Conservation (phyloP, 2,329 filamentous ascomycete species). For the Scytalidium sp. region DNA sequence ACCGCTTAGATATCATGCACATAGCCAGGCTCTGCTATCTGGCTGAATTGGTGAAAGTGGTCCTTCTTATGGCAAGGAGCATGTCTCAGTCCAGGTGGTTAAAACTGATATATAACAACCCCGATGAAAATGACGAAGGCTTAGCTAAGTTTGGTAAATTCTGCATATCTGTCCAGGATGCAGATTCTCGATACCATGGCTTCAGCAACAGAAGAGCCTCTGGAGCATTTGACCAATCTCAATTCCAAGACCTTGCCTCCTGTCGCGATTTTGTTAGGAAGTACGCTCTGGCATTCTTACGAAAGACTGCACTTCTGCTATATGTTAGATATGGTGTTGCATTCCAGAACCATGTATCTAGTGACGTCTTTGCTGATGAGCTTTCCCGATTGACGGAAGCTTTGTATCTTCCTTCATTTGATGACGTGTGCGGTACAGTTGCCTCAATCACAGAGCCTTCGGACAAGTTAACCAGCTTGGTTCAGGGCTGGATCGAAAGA, state of each 20-base stretch:
- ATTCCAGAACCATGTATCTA: conserved; percentile 68
- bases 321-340: conserved; percentile 88
- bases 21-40: conserved; percentile 84
- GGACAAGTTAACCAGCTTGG: conserved; percentile 36
- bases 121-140: conserved; percentile 3
- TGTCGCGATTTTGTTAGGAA: conserved; percentile 65
- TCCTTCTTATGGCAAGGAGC: conserved; percentile 56
- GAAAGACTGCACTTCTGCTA: conserved; percentile 80
- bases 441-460: conserved; percentile 16
- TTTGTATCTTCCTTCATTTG: conserved; percentile 73
- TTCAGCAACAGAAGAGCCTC: conserved; percentile 16
- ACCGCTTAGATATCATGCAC: conserved; percentile 73
- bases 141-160: conserved; percentile 20
- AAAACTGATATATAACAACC: conserved; percentile 13
- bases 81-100: conserved; percentile 49
- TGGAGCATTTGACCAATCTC: conserved; percentile 52
- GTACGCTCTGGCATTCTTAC: conserved; percentile 86
- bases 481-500: conserved; percentile 66
- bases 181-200: conserved; percentile 6
- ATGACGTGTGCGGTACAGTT: conserved; percentile 66
- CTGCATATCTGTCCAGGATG: conserved; percentile 15
- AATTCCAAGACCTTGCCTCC: conserved; percentile 48
- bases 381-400: conserved; percentile 76
- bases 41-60: conserved; percentile 83
- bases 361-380: conserved; percentile 67